Evolutionary conservation across 1,284 basidiomycete genomes (phyloP), one percentile per base, ranked within the genome.

Genomic region (Inonotus hispidus): DNA sequence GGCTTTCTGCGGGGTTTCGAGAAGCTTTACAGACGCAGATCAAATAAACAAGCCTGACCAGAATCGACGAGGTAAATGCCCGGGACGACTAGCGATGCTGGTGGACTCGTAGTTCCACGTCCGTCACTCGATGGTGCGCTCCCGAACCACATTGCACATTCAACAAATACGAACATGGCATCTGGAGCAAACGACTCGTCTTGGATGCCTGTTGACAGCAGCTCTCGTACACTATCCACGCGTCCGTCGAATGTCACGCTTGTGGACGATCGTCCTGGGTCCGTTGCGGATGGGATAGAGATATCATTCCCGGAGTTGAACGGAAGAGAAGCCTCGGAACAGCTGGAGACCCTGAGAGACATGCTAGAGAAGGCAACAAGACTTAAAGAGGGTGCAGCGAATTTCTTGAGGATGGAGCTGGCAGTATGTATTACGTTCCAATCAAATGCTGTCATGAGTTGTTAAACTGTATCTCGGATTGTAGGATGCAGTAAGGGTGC

Each of bases 361-460:
- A 82, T 85, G 71, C 79, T 93, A 43, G 81, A 83, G 64, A 77
- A 87, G 62, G 87, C 92, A 72, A 84, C 82, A 63, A 82, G 87
- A 61, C 92, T 94, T 68, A 90, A 85, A 70, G 90, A 93, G 72
- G 92, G 93, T 16, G 92, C 92, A 0, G 90, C 92, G 74, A 91
- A 88, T 64, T 77, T 95, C 58, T 75, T 95, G 52, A 83, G 83
- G 63, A 83, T 89, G 73, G 76, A 80, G 29, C 73, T 90, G 43
- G 78, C 77, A 56, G 88, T 90, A 69, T 66, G 79, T 55, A 13
- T 38, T 50, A 41, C 27, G 10, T 23, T 39, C 25, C 29, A 23
- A 45, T 19, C 10, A 21, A 5, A 21, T 56, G 47, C 10, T 8
- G 19, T n/a, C 32, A 10, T 49, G 47, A 14, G 13, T 56, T 45